Conservation (phyloP, 2,329 filamentous ascomycete genomes). For the Xylaria hypoxylon region DNA sequence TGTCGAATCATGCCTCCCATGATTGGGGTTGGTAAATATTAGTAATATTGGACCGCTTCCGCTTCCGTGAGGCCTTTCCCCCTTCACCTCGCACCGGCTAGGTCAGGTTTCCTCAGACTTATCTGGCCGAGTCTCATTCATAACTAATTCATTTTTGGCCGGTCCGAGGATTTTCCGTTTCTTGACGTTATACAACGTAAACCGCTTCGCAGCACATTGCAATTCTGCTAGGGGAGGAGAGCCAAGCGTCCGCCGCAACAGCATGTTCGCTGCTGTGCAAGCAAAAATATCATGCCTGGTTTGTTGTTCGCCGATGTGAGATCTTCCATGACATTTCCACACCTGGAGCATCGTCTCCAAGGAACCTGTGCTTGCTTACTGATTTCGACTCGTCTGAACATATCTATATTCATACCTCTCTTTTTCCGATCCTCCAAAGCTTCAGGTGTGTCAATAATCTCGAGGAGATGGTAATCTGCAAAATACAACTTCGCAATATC, state of each 20-base stretch:
- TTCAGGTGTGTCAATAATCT: constrained; percentile 68
- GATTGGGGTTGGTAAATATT: not conserved
- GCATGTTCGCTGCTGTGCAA: constrained; percentile 67
- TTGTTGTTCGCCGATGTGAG: constrained; percentile 54
- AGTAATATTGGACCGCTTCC: not conserved
- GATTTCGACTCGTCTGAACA: constrained; percentile 71
- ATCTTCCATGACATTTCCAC: constrained; percentile 75
- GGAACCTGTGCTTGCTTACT: constrained; percentile 54
- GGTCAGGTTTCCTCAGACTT: not conserved
- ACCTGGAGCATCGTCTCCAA: constrained; percentile 68
- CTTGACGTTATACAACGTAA: constrained; percentile 30
- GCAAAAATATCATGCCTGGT: constrained; percentile 65
- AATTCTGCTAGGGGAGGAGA: constrained; percentile 50
- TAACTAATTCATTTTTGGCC: not conserved
- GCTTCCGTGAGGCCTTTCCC: not conserved
- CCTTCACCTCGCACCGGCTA: not conserved
- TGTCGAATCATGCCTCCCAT: not conserved
- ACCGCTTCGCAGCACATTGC: constrained; percentile 3
- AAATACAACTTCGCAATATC: constrained; percentile 78
- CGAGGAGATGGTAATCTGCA: constrained; percentile 76
- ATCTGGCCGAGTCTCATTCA: not conserved
- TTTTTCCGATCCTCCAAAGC: constrained; percentile 57
- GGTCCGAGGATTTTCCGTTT: not conserved
- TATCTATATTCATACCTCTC: constrained; percentile 60
- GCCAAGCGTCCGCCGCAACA: constrained; percentile 67